Evolutionary conservation across 2,329 filamentous ascomycete genomes (phyloP), one percentile per base, ranked within the genome.

Genomic region (Xylariomycetidae sp.): DNA sequence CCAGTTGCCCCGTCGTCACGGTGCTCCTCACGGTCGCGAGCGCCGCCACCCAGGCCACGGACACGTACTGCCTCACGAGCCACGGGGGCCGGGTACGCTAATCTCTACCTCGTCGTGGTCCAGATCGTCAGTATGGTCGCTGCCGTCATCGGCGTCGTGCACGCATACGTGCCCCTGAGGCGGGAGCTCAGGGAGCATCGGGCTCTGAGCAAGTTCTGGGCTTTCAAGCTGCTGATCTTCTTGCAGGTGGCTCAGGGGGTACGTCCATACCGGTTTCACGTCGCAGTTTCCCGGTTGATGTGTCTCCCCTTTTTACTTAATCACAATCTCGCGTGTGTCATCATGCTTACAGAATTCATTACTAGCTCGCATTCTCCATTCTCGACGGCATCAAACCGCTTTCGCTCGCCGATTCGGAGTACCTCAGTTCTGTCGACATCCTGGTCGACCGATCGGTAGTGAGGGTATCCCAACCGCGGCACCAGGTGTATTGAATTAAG

Each of bases 11-110:
- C 1, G 43, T 57, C 16, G 36, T 62, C 16, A 40, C 51, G 19
- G 25, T 58, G n/a, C 14, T 50, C 4, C 67, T 56, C 64, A 72
- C 42, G 64, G 77, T 54, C 18, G 28, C 52, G 18, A 50, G 51
- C n/a, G 48, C 45, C 27, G 45, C 57, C 33, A 54, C 55, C 3
- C 44, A 61, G 27, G 49, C 42, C 1, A 42, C 41, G 1, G 46
- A 48, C 4, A 45, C 51, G 11, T 61, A 53, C 42, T 61, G 58
- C 38, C 48, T 55, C 13, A 51, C 41, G 4, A 48, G 48, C 11
- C 51, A 44, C 19, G n/a, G 48, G 47, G 25, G 20, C 49, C 4
- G 41, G 52, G 30, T 56, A 51, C 25, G 56, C 54, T 10, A 54
- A 57, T 18, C 38, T 61, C 5, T 59, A 52, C 41, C 34, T 59